Conservation (phyloP, 148 eudicot species). For the Rhododendron williamsianum region DNA sequence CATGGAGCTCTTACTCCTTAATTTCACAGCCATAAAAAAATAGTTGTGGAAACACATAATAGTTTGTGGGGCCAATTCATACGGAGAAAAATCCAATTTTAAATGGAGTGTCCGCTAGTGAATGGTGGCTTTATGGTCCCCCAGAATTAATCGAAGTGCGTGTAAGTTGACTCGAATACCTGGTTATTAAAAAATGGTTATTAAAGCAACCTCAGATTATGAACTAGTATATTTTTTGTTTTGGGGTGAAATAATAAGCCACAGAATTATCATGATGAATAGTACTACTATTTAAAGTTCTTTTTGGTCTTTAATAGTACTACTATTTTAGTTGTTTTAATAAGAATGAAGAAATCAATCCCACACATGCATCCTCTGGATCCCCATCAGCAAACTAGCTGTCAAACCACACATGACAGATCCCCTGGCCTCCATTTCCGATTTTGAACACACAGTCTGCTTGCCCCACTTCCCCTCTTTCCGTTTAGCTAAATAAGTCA, state of each 20-base stretch:
- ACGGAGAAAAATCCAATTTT: too few relatives aligned
- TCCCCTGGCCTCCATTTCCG: neutral
- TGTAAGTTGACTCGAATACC: too few relatives aligned
- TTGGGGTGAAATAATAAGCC: neutral
- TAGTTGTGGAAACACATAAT: too few relatives aligned
- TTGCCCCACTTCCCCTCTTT: neutral
- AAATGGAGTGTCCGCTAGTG: too few relatives aligned
- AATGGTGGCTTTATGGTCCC: too few relatives aligned
- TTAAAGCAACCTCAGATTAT: too few relatives aligned
- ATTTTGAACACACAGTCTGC: neutral
- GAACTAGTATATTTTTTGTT: too few relatives aligned
- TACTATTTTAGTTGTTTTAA: neutral
- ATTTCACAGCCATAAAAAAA: neutral
- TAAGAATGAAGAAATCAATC: neutral
- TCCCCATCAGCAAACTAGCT: neutral
- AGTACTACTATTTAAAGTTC: neutral
- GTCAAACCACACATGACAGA: slow-evolving; percentile 4
- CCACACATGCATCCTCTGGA: neutral
- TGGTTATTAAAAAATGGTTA: too few relatives aligned
- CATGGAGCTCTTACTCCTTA: neutral
- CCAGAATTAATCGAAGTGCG: too few relatives aligned
- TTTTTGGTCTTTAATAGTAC: neutral
- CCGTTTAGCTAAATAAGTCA: too few relatives aligned
- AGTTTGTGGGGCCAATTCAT: too few relatives aligned
- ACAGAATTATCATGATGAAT: neutral